Conservation (phyloP, 2,329 filamentous ascomycete species). For the Arthrobotrys sphaeroides region DNA sequence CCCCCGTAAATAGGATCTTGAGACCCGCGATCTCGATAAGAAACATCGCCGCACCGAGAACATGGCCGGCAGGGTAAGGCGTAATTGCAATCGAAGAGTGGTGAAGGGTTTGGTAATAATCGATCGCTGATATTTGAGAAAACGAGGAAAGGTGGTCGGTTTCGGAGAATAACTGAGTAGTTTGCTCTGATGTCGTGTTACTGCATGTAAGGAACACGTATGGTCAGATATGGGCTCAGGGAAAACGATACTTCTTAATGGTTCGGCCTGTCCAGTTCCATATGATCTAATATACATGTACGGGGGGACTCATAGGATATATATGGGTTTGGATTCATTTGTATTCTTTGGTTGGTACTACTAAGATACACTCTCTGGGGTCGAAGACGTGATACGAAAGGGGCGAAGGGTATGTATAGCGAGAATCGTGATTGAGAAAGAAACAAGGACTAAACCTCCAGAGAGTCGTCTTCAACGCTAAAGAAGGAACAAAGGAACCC, state of each 20-base stretch:
- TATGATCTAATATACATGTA: constrained; percentile 45
- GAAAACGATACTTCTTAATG: constrained; percentile 9
- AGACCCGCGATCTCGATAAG: constrained; percentile 95
- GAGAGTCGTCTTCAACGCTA: constrained; percentile 14
- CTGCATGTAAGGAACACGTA: constrained; percentile 70
- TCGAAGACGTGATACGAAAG: not conserved
- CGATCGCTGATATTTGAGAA: constrained; percentile 93
- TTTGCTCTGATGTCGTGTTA: constrained; percentile 70
- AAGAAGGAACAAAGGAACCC: constrained; percentile 15
- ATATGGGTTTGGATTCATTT: constrained; percentile 36
- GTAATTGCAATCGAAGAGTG: constrained; percentile 97
- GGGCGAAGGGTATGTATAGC: constrained; percentile 12
- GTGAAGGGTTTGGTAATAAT: constrained; percentile 97
- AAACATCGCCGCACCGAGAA: constrained; percentile 98
- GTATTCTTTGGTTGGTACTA: constrained; percentile 48
- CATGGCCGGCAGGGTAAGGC: constrained; percentile 94
- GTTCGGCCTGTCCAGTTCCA: constrained; percentile 27
- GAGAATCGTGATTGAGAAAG: not conserved
- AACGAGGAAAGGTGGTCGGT: constrained; percentile 94
- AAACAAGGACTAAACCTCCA: constrained; percentile 5
- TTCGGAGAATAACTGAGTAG: constrained; percentile 81
- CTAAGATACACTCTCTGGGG: constrained; percentile 52
- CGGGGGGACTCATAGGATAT: constrained; percentile 26
- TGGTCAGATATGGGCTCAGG: constrained; percentile 68
- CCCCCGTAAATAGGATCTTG: constrained; percentile 96